Conservation (phyloP, 768 basidiomycete genomes). For the Leccinum rimulosum region DNA sequence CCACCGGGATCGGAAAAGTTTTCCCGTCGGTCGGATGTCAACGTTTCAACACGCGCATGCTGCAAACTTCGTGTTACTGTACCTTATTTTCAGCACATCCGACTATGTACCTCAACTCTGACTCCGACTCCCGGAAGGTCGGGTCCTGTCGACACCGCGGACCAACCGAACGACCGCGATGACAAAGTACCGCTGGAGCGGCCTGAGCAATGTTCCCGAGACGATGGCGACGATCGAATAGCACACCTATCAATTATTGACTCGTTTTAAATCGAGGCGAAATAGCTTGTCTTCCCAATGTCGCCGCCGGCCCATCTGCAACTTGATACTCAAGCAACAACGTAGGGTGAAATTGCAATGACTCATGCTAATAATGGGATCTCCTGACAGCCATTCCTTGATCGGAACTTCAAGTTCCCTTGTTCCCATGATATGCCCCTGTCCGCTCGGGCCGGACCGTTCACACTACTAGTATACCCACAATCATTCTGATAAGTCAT, state of each 20-base stretch:
- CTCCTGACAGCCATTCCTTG: too few relatives aligned
- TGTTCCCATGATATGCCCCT: background rate
- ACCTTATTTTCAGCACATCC: conserved; percentile 21
- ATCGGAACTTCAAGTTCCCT: background rate
- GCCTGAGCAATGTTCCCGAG: conserved; percentile 14
- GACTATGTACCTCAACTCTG: conserved; percentile 15
- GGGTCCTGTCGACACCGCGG: conserved; percentile 16
- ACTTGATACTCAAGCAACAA: too few relatives aligned
- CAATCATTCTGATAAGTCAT: background rate
- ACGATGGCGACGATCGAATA: conserved; percentile 37
- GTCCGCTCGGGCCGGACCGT: background rate
- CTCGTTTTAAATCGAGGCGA: too few relatives aligned
- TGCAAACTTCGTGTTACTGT: background rate
- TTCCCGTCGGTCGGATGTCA: too few relatives aligned
- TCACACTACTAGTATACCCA: background rate
- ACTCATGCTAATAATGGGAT: too few relatives aligned
- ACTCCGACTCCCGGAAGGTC: conserved; percentile 19
- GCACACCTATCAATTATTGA: conserved; percentile 6
- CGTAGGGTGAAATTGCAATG: too few relatives aligned
- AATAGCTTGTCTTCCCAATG: too few relatives aligned
- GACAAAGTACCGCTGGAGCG: conserved; percentile 24
- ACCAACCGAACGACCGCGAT: conserved; percentile 23
- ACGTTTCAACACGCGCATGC: too few relatives aligned
- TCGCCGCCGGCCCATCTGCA: too few relatives aligned
- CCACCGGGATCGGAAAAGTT: too few relatives aligned